Conservation (phyloP, 179 eudicot species). For the Spinacia oleracea region DNA sequence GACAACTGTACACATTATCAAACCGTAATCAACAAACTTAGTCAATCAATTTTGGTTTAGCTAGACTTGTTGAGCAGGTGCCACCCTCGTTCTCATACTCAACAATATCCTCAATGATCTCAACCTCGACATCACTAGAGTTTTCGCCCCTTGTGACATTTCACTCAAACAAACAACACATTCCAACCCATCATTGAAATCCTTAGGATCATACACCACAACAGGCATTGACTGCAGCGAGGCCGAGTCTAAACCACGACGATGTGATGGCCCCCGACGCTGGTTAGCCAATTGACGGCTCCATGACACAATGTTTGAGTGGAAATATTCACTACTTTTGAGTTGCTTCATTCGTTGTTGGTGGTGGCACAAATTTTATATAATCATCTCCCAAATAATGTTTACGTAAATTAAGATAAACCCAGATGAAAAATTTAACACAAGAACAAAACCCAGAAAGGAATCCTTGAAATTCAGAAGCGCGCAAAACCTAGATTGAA, state of each 20-base stretch:
- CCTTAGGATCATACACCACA: constrained; percentile 37
- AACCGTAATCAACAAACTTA: too few species aligned
- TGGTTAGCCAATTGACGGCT: constrained; percentile 34
- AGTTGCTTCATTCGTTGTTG: constrained; percentile 15
- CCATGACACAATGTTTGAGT: constrained; percentile 42
- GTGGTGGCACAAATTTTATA: constrained; percentile 19
- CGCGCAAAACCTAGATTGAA: constrained; percentile 21
- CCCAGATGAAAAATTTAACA: neutral
- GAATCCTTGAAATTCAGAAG: constrained; percentile 10
- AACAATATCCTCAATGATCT: constrained; percentile 65
- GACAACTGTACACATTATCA: constrained; percentile 15
- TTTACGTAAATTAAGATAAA: neutral
- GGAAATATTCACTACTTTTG: constrained; percentile 35
- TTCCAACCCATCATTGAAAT: constrained; percentile 62
- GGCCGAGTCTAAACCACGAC: constrained; percentile 56
- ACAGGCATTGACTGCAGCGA: constrained; percentile 54
- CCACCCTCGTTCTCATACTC: constrained; percentile 53
- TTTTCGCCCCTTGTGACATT: constrained; percentile 47
- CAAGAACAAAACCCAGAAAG: constrained; percentile 18
- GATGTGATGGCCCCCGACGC: constrained; percentile 17
- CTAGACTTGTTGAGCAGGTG: constrained; percentile 44
- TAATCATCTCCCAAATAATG: constrained; percentile 31
- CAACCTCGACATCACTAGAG: constrained; percentile 47
- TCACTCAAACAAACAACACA: constrained; percentile 84
- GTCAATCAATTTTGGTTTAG: neutral